A percentile compares a stretch with the other conserved stretches of the same genome.
phyloP scores from a whole-genome alignment of 176 grass and related monocot species.

The Eragrostis curvula region DNA sequence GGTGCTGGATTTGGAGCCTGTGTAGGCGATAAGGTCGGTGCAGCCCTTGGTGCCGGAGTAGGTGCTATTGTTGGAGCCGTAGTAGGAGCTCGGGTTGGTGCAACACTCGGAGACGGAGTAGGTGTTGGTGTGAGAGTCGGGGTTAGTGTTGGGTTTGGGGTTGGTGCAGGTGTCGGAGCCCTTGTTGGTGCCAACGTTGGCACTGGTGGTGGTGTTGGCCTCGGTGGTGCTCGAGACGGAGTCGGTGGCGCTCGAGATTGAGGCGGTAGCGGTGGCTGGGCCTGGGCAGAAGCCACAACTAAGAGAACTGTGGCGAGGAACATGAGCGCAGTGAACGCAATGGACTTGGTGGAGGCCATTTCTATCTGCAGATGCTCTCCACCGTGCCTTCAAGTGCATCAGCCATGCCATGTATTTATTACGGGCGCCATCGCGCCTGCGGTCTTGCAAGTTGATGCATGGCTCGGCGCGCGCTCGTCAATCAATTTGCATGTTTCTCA shows the following conservation, averaged over 20 bases:
- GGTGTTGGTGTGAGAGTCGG: no score
- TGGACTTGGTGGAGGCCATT: conserved; percentile 19
- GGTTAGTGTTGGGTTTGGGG: no score
- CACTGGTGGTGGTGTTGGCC: no score
- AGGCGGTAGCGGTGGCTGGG: not conserved
- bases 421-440: not conserved
- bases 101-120: no score
- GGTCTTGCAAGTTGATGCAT: not conserved
- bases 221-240: not conserved
- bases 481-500: not conserved
- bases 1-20: no score
- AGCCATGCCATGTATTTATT: conserved; percentile 25
- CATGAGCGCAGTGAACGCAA: not conserved
- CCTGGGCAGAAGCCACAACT: not conserved
- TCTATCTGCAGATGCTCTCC: not conserved
- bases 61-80: no score
- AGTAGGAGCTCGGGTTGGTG: no score
- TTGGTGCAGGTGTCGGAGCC: no score
- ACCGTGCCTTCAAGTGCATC: not conserved
- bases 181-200: no score
- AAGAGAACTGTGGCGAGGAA: not conserved
- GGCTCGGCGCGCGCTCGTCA: no score
- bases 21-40: no score
- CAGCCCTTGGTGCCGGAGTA: no score
- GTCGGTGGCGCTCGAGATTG: not conserved